phyloP scores from a whole-genome alignment of 805 yeast genomes.

The Yarrowia sp. region DNA sequence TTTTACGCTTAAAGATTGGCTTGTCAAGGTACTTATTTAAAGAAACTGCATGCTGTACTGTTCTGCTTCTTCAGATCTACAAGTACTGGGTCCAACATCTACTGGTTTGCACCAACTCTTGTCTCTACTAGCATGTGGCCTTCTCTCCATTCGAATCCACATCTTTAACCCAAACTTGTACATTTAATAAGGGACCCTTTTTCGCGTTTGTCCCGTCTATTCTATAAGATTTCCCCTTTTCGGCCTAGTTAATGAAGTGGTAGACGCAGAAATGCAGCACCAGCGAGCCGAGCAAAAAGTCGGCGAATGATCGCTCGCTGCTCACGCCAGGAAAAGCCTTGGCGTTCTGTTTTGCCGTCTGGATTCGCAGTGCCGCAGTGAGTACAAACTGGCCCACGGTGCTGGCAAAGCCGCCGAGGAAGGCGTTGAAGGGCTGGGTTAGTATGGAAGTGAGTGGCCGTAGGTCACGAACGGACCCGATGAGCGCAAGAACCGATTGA shows the following conservation, averaged over 20 bases:
- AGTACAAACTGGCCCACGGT: conserved; percentile 96
- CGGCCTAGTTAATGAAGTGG: conserved; percentile 76
- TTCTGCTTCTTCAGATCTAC: too few species aligned
- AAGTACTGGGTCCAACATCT: too few species aligned
- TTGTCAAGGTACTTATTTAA: too few species aligned
- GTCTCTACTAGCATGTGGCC: too few species aligned
- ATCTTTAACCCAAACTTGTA: too few species aligned
- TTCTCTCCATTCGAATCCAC: too few species aligned
- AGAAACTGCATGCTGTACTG: too few species aligned
- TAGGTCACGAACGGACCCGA: background rate
- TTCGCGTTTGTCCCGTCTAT: background rate
- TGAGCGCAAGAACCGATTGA: too few species aligned
- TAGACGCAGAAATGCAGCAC: conserved; percentile 81
- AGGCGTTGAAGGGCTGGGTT: conserved; percentile 84
- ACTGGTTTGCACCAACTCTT: too few species aligned
- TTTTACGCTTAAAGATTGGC: too few species aligned
- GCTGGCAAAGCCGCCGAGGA: conserved; percentile 84
- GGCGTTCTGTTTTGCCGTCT: conserved; percentile 46
- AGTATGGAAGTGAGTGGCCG: background rate
- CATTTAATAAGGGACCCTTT: background rate
- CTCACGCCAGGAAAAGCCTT: conserved; percentile 44
- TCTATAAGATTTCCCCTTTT: background rate
- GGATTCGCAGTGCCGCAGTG: conserved; percentile 67
- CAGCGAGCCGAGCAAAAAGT: conserved; percentile 81
- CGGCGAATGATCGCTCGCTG: conserved; percentile 74